Evolutionary conservation across 2,329 filamentous ascomycete species (phyloP).

Genomic region (Fusarium pseudoanthophilum): DNA sequence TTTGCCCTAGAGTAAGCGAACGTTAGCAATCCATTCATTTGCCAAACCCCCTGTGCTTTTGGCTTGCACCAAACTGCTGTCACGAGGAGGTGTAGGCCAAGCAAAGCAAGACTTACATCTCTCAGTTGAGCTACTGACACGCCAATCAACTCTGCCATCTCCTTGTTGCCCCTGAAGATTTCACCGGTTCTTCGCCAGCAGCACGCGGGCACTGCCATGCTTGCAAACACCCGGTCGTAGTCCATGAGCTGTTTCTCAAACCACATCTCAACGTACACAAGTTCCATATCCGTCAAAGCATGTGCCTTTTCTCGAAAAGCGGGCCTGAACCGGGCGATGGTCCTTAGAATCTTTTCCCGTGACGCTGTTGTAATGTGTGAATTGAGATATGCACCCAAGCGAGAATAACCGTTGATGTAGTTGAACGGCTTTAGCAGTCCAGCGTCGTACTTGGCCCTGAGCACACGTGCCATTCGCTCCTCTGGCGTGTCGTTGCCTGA

Average conservation of each 20-base stretch:
- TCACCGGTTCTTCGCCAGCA: constrained; percentile 97
- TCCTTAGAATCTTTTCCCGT: constrained; percentile 90
- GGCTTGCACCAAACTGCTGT: constrained; percentile 4
- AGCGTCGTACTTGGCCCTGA: constrained; percentile 95
- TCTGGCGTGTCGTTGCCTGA: constrained; percentile 86
- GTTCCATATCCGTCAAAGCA: constrained; percentile 88
- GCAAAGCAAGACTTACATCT: constrained; percentile 73
- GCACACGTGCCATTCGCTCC: constrained; percentile 92
- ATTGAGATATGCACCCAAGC: constrained; percentile 91
- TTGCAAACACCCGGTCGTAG: constrained; percentile 97
- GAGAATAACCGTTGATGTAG: constrained; percentile 95
- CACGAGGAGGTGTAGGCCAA: constrained; percentile 14
- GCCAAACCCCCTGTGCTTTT: neutral
- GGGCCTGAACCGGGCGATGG: constrained; percentile 91
- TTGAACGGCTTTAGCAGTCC: constrained; percentile 97
- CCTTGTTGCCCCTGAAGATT: constrained; percentile 96
- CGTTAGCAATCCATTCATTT: constrained; percentile 26
- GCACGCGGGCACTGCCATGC: constrained; percentile 98
- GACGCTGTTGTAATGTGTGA: constrained; percentile 83
- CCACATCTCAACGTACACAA: constrained; percentile 98
- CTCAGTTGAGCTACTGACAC: constrained; percentile 90
- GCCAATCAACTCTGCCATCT: constrained; percentile 97
- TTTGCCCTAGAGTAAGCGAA: constrained; percentile 73
- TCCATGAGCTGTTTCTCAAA: constrained; percentile 97
- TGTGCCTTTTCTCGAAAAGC: constrained; percentile 97